Percentiles rank a stretch among this genome's conserved stretches.
These are phyloP conservation scores for Cucumis sativus DNA, from an alignment of 306 rosid genomes.

Conservation along the genomic window Cucumber_9930_V3 NC_026659.2:28996001-28996500, in stretches of 20 bases:
- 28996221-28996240: not conserved
- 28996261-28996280: not conserved
- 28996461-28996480: not conserved
- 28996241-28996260: too few relatives aligned
- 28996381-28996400: conserved; percentile 81
- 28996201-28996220: not conserved
- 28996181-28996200: not conserved
- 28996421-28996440: conserved; percentile 65
- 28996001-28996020: not conserved
- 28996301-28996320: conserved; percentile 80
- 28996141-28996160: not conserved
- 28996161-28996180: not conserved
- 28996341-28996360: conserved; percentile 96
- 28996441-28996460: not conserved
- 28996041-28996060: not conserved
- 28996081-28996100: not conserved
- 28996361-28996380: conserved; percentile 89
- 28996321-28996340: conserved; percentile 82
- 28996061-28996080: not conserved
- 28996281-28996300: conserved; percentile 45
- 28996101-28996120: not conserved
- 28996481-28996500: not conserved
- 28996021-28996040: not conserved
- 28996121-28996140: not conserved
- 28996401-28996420: conserved; percentile 89